phyloP scores from a whole-genome alignment of 1,139 yeast genomes.

The Ogataea hybrid region DNA sequence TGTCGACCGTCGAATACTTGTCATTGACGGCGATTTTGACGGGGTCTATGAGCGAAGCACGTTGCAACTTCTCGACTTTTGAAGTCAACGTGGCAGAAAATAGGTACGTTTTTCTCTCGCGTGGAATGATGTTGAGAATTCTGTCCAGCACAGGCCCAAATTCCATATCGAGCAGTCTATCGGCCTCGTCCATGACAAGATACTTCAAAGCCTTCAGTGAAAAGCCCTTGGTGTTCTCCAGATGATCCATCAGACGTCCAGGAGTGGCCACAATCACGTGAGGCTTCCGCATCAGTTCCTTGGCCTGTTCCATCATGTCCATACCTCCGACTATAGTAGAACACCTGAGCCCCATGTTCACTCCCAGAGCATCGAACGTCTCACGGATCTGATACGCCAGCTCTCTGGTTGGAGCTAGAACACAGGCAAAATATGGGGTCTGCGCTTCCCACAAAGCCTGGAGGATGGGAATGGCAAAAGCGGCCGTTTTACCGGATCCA shows the following conservation, averaged over 20 bases:
- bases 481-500: slow-evolving; percentile 86
- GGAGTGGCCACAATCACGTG: slow-evolving; percentile 96
- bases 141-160: slow-evolving; percentile 93
- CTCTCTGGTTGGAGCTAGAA: slow-evolving; percentile 95
- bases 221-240: slow-evolving; percentile 93
- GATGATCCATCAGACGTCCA: slow-evolving; percentile 92
- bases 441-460: slow-evolving; percentile 91
- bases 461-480: slow-evolving; percentile 84
- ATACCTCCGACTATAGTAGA: slow-evolving; percentile 95
- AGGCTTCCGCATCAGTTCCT: slow-evolving; percentile 91
- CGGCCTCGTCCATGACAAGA: slow-evolving; percentile 97
- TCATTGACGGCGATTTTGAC: slow-evolving; percentile 88
- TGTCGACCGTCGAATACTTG: slow-evolving; percentile 90
- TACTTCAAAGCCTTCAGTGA: slow-evolving; percentile 74
- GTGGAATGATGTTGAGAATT: slow-evolving; percentile 82
- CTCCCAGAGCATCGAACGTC: slow-evolving; percentile 91
- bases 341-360: slow-evolving; percentile 84
- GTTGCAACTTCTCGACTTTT: slow-evolving; percentile 88
- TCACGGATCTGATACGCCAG: slow-evolving; percentile 94
- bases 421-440: slow-evolving; percentile 83
- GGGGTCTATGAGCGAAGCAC: slow-evolving; percentile 89
- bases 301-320: slow-evolving; percentile 97
- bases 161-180: slow-evolving; percentile 91
- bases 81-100: slow-evolving; percentile 97
- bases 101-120: slow-evolving; percentile 77